Base-by-base conservation (phyloP, 2,329 filamentous ascomycete species). In the Hypoxylon sp. region DNA sequence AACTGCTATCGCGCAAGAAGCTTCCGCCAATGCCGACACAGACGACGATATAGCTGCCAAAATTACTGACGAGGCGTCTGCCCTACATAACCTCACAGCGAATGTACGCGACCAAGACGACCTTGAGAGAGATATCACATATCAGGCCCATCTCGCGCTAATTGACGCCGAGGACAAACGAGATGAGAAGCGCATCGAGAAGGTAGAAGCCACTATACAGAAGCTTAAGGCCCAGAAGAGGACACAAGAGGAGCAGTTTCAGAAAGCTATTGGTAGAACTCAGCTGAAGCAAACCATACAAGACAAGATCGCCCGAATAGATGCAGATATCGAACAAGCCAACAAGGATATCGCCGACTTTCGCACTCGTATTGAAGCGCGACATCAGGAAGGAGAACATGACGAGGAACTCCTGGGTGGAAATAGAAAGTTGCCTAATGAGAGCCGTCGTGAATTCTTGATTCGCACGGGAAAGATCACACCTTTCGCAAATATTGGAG, bases 391-490 rank as follows among this genome's bases (percentile, higher is more conserved):
- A 35, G 81, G 83, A 48, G 82, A 82, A 10, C 79, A 80, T 2
- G 80, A 82, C 1, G 82, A 84, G 8, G 73, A 80, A 0, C 80
- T 80, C 19, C 80, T 82, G 32, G 75, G 77, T 13, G 86, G 86
- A 29, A 89, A 86, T 57, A 85, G 86, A 65, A 89, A 88, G 59
- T 81, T 95, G 62, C 89, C 92, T 1, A 92, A 92, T 67, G 96
- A 98, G 82, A 93, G 88, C 24, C 90, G 93, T 67, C 89, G 94
- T 55, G 94, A 97, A 51, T 99, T 92, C 77, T 87, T 99, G 51
- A 96, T 99, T 53, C 90, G 96, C 29, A 99, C 95, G 0, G 96
- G 96, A 68, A 98, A 98, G 81, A 98, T 99, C 73, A 99, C 96
- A 0, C 96, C 96, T 0, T 99, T 99, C 76, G 92, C 94, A 6